Evolutionary conservation across 768 basidiomycete genomes (phyloP).

Genomic region (Lentinula boryana): DNA sequence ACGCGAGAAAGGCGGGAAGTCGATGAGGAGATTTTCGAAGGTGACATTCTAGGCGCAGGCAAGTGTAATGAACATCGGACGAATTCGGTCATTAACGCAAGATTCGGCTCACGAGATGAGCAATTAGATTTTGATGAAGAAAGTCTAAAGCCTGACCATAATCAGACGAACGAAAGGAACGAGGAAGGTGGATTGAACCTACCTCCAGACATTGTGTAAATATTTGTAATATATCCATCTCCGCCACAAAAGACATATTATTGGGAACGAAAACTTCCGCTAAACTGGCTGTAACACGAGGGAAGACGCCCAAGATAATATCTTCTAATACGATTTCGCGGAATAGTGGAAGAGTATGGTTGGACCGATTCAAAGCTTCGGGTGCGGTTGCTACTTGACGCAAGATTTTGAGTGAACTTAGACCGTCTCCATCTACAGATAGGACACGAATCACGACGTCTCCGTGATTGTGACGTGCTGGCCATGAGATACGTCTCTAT

Average conservation of each 20-base stretch:
- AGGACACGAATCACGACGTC: constrained; percentile 1
- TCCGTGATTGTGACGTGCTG: not conserved
- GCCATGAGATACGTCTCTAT: not conserved
- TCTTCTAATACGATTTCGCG: constrained; percentile 5
- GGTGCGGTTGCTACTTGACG: not conserved
- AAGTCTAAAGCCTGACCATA: not conserved
- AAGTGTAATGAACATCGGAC: not conserved
- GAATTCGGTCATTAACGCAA: not conserved
- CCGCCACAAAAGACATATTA: not conserved
- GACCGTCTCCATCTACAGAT: not conserved
- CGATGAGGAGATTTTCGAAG: not conserved
- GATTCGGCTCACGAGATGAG: not conserved
- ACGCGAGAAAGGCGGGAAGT: not conserved
- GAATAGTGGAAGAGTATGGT: constrained; percentile 3
- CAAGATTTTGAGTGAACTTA: not conserved
- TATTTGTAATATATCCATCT: not conserved
- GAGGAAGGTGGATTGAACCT: not conserved
- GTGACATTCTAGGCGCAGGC: not conserved
- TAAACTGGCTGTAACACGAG: not conserved
- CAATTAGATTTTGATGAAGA: not conserved
- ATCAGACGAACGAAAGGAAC: not conserved
- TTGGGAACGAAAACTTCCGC: not conserved
- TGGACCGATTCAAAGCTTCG: not conserved
- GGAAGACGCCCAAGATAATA: not conserved
- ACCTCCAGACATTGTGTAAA: not conserved